phyloP scores from a whole-genome alignment of 495 filamentous ascomycete species.

The Daldinia bambusicola region DNA sequence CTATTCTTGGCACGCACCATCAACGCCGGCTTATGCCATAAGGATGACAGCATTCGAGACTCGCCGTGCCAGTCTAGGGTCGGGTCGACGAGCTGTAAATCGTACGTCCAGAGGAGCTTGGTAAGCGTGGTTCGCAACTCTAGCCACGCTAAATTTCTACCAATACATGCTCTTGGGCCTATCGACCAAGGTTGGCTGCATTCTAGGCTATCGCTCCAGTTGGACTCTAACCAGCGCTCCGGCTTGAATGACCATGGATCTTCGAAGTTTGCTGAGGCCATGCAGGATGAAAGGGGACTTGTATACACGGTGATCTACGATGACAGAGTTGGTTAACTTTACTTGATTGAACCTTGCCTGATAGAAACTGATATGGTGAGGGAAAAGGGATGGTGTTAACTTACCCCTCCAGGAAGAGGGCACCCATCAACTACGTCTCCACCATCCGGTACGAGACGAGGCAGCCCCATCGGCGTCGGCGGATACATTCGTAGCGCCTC shows the following conservation, averaged over 20 bases:
- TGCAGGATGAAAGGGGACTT: conserved; percentile 46
- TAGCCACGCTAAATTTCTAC: conserved; percentile 48
- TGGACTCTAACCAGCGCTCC: conserved; percentile 51
- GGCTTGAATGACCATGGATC: conserved; percentile 49
- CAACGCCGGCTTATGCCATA: conserved; percentile 48
- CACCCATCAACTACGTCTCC: conserved; percentile 50
- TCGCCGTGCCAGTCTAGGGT: conserved; percentile 44
- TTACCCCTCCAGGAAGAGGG: conserved; percentile 53
- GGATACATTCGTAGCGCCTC: conserved; percentile 55
- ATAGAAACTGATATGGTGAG: background rate
- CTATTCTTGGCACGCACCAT: conserved; percentile 39
- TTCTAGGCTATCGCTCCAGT: conserved; percentile 44
- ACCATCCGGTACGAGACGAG: conserved; percentile 42
- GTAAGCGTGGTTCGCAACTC: conserved; percentile 46
- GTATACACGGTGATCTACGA: conserved; percentile 51
- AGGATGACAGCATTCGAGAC: conserved; percentile 18
- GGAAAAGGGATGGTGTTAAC: conserved; percentile 4
- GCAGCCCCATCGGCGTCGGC: conserved; percentile 40
- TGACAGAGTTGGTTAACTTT: background rate
- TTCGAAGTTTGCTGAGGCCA: conserved; percentile 48
- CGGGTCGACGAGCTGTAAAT: conserved; percentile 43
- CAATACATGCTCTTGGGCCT: conserved; percentile 47
- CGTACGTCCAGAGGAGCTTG: conserved; percentile 48
- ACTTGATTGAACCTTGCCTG: background rate
- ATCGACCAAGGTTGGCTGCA: conserved; percentile 44